Base-by-base conservation (phyloP, 805 yeast genomes). In the Vanderwaltozyma tropicalis region DNA sequence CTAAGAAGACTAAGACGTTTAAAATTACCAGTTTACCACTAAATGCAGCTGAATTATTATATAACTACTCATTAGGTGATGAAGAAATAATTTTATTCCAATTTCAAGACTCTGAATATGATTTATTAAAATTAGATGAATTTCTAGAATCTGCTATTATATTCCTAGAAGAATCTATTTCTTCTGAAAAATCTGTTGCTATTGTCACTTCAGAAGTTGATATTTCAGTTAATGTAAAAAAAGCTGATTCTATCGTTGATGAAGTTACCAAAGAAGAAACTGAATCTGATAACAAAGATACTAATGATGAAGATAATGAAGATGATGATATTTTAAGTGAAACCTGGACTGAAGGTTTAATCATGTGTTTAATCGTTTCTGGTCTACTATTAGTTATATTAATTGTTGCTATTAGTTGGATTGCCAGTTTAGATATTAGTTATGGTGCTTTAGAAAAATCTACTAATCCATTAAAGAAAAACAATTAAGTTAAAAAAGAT, bases 371-470 rank as follows among this genome's bases (percentile, higher is more conserved):
- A 41, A 59, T 88, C 31, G 86, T 85, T 14, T 67, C 85, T 3
- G 57, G 71, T 11, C 58, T 84, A 43, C 64, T 87, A 45, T 40
- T 84, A 16, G 61, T 61, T 26, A 67, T 85, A 29, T 63, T 85
- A 39, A 53, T 67, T 35, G 63, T 70, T 36, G 89, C 94, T 13
- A 67, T 86, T 43, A 53, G 72, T 36, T 85, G 95, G 92, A 63
- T 85, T 34, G 55, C 74, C 18, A 67, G 79, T 16, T 61, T 87
- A 47, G 78, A 81, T 53, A 81, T 87, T 48, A 74, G 89, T 52
- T 86, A 87, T 66, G 76, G 76, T 46, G 78, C 95, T 12, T 79
- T 87, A 52, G 94, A 85, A 42, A 83, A 78, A 41, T 46, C 59
- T 24, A 45, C 57, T 5, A 55, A 55, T 34, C 61, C 61, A 45